These are phyloP conservation scores for Lizonia empirigonia DNA, from an alignment of 2,329 filamentous ascomycete genomes.

Conservation along the genomic window DNA sequence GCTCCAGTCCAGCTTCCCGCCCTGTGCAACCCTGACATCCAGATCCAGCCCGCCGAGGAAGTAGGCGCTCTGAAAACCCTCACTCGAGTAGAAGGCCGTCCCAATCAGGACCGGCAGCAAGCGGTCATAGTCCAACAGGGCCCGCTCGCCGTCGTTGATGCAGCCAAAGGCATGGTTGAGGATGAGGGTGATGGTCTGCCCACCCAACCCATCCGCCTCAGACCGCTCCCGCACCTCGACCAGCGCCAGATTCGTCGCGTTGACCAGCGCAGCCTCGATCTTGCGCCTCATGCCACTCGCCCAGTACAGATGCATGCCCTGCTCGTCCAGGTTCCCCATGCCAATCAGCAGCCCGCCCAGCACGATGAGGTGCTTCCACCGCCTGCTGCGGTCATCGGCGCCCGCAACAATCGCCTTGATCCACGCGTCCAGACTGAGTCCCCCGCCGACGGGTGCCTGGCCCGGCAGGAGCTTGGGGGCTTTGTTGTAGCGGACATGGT, in stretches of 20 bases:
- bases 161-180: constrained; percentile 78
- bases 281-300: constrained; percentile 67
- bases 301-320: constrained; percentile 63
- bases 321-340: constrained; percentile 57
- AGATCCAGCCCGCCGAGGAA: constrained; percentile 73
- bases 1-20: constrained; percentile 68
- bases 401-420: constrained; percentile 63
- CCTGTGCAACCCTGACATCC: constrained; percentile 63
- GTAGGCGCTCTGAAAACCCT: constrained; percentile 77
- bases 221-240: constrained; percentile 59
- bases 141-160: constrained; percentile 65
- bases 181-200: constrained; percentile 66
- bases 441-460: constrained; percentile 49
- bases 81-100: constrained; percentile 69
- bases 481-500: constrained; percentile 39
- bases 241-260: constrained; percentile 77
- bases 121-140: constrained; percentile 66
- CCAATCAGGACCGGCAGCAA: constrained; percentile 73
- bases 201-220: constrained; percentile 56
- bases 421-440: constrained; percentile 62
- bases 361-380: constrained; percentile 86
- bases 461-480: constrained; percentile 36
- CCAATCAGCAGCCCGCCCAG: constrained; percentile 80
- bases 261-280: constrained; percentile 74
- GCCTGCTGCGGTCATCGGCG: constrained; percentile 64